These are phyloP conservation scores for Pascua guehoae DNA, from an alignment of 1,284 basidiomycete genomes.

Conservation along the genomic window DNA sequence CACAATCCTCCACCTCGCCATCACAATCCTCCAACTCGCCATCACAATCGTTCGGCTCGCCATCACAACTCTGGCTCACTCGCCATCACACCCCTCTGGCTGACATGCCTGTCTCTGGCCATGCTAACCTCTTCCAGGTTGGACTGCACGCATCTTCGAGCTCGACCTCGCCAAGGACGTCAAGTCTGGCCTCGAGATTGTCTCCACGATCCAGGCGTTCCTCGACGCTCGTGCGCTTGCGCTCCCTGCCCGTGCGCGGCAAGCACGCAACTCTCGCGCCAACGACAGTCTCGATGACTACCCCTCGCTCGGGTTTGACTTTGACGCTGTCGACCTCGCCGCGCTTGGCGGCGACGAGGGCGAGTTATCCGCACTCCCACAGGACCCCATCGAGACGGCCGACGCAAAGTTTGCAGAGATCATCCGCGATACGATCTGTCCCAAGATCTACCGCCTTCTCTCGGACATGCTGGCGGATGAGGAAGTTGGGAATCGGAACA, in stretches of 20 bases:
- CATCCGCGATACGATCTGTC: constrained; percentile 58
- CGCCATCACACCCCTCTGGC: no score
- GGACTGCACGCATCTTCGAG: constrained; percentile 62
- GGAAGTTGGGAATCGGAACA: not conserved
- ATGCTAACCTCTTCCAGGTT: constrained; percentile 51
- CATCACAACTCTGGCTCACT: no score
- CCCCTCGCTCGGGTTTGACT: constrained; percentile 44
- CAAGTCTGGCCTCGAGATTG: constrained; percentile 58
- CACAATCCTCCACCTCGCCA: no score
- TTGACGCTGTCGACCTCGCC: constrained; percentile 34
- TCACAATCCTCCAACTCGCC: no score
- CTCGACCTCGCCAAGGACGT: constrained; percentile 54
- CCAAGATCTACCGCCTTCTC: constrained; percentile 62
- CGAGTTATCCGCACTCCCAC: constrained; percentile 8
- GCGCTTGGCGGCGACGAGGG: constrained; percentile 32
- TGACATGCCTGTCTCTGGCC: not conserved
- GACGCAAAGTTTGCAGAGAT: constrained; percentile 52
- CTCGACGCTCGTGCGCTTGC: constrained; percentile 59
- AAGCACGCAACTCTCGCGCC: constrained; percentile 33
- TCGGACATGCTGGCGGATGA: constrained; percentile 52
- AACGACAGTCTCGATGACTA: constrained; percentile 70
- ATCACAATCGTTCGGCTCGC: no score
- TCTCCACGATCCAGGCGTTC: constrained; percentile 62
- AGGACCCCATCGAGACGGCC: constrained; percentile 28
- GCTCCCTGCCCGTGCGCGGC: constrained; percentile 55